Conservation (phyloP, 1,284 basidiomycete genomes). For the Melampsora larici-populina region DNA sequence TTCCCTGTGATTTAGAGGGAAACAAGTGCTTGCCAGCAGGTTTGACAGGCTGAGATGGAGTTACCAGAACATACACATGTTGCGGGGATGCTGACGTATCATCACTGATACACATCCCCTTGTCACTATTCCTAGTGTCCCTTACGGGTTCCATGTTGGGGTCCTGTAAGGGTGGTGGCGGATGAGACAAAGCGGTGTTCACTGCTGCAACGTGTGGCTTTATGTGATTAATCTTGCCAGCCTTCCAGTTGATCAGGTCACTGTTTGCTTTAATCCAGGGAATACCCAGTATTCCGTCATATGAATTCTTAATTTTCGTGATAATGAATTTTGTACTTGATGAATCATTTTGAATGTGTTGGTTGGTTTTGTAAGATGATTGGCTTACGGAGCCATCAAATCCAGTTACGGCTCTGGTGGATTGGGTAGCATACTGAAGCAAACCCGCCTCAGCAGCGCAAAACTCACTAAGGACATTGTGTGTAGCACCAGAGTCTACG, state of each 20-base stretch:
- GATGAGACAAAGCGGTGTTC: no score
- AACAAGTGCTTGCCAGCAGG: not conserved
- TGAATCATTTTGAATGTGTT: not conserved
- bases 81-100: conserved; percentile 2
- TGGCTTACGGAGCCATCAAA: not conserved
- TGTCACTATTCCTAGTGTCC: not conserved
- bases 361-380: not conserved
- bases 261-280: not conserved
- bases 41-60: not conserved
- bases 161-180: no score
- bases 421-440: not conserved
- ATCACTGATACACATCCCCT: no score
- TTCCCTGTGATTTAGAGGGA: not conserved
- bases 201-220: no score
- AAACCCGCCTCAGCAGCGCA: not conserved
- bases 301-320: no score
- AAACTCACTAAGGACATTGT: not conserved
- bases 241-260: not conserved
- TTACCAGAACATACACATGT: not conserved
- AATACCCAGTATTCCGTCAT: not conserved
- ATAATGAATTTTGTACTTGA: not conserved
- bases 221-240: not conserved
- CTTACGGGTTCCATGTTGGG: not conserved
- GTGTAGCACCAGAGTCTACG: conserved; percentile 3
- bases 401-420: not conserved